A percentile compares a stretch with the other conserved stretches of the same genome.
Conservation (phyloP, 345 rosid genomes). For the Sisymbrium irio region DNA sequence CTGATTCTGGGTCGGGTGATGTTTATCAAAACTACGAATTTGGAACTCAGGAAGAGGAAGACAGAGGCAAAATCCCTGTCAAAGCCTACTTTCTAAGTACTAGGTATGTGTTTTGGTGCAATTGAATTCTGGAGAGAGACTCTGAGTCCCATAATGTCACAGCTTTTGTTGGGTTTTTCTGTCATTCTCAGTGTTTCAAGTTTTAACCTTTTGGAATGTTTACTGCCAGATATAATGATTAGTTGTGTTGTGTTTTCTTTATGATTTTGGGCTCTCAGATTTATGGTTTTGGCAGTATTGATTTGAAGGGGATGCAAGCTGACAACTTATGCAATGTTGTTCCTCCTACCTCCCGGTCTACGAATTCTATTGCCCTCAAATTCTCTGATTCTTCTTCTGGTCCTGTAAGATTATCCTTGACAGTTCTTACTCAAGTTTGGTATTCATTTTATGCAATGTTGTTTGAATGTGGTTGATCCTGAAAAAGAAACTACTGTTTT, state of each 20-base stretch:
- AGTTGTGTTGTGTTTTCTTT: slow-evolving; percentile 24
- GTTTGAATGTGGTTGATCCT: neutral
- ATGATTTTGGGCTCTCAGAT: slow-evolving; percentile 61
- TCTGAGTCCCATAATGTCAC: too few relatives aligned
- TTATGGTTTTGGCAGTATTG: slow-evolving; percentile 91
- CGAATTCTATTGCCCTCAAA: slow-evolving; percentile 83
- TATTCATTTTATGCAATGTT: neutral
- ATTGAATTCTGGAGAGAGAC: neutral
- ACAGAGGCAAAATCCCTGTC: slow-evolving; percentile 63
- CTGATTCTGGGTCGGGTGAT: slow-evolving; percentile 51
- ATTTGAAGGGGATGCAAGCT: slow-evolving; percentile 94
- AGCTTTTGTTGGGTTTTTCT: neutral
- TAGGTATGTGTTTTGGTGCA: slow-evolving; percentile 42
- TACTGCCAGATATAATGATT: neutral
- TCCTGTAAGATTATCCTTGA: slow-evolving; percentile 52
- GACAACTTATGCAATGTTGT: slow-evolving; percentile 77
- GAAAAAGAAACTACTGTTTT: neutral
- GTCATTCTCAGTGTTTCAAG: neutral
- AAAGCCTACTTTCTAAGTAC: slow-evolving; percentile 84
- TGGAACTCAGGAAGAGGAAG: slow-evolving; percentile 54
- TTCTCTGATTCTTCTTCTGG: slow-evolving; percentile 57
- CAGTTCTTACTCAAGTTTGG: neutral
- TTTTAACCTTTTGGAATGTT: slow-evolving; percentile 8
- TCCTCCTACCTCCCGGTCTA: slow-evolving; percentile 85
- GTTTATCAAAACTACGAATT: slow-evolving; percentile 32